These are phyloP conservation scores for Cordyceps fumosorosea DNA, from an alignment of 2,329 filamentous ascomycete species.

Conservation along the genomic window DNA sequence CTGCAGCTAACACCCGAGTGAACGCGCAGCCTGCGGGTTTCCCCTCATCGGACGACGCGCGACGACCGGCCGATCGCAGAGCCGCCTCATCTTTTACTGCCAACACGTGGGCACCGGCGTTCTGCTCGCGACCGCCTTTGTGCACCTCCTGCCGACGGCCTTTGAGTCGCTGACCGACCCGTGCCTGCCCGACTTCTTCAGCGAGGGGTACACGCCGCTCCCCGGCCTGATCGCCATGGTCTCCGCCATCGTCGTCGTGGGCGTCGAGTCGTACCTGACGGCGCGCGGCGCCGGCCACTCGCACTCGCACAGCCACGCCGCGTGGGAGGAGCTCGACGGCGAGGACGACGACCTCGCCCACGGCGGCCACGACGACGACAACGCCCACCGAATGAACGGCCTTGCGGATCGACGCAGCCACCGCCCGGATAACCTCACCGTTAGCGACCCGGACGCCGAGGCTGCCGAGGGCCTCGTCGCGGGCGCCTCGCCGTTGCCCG, in stretches of 20 bases:
- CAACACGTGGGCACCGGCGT: conserved; percentile 78
- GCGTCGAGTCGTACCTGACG: conserved; percentile 84
- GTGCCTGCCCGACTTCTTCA: conserved; percentile 74
- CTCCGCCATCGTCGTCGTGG: conserved; percentile 74
- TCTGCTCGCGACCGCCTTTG: conserved; percentile 79
- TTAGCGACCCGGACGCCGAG: conserved; percentile 47
- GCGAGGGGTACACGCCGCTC: conserved; percentile 68
- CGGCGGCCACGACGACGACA: conserved; percentile 29
- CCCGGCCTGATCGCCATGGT: conserved; percentile 77
- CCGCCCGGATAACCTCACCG: conserved; percentile 42
- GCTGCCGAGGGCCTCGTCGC: conserved; percentile 49
- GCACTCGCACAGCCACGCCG: conserved; percentile 45
- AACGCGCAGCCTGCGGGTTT: conserved; percentile 51
- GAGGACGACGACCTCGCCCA: conserved; percentile 25
- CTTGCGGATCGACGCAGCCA: conserved; percentile 34
- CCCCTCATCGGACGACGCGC: conserved; percentile 57
- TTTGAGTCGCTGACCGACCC: conserved; percentile 61
- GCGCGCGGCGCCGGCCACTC: conserved; percentile 58
- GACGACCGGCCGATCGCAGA: conserved; percentile 50
- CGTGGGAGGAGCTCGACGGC: conserved; percentile 41
- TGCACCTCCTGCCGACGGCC: conserved; percentile 65
- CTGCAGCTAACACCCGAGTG: conserved; percentile 8
- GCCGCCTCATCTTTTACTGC: conserved; percentile 56
- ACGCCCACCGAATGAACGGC: conserved; percentile 25
- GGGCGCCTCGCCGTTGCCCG: conserved; percentile 51